Evolutionary conservation across 2,329 filamentous ascomycete genomes (phyloP), one percentile per base, ranked within the genome.

Genomic region (Myriosclerotinia scirpicola): DNA sequence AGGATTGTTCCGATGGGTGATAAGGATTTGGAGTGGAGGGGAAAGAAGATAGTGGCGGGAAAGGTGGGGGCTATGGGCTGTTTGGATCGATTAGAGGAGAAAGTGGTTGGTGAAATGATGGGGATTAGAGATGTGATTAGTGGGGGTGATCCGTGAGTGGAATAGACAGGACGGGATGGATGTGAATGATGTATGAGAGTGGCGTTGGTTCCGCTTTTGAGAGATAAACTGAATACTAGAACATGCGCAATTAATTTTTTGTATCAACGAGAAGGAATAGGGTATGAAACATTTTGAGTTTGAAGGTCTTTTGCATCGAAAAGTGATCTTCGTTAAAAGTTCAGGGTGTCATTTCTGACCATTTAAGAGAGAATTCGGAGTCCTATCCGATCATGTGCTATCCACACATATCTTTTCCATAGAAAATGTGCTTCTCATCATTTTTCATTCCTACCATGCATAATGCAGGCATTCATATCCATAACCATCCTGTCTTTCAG

Each of bases 1-100:
- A 83, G 90, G 38, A 85, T 97, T 58, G 81, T 93, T 61, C 87
- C 93, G 0, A 82, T 90, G 26, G 91, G 86, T 38, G 84, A 89
- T 73, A 85, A 89, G 69, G 93, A 97, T 78, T 81, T 85, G 54
- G 88, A 88, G 70, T 88, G 84, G 79, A 75, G 77, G 15, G 81
- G 78, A 68, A 76, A 80, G 71, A 81, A 79, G 72, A 2, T 71
- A 77, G 66, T 46, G 54, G 20, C 65, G 61, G n/a, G 68, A 48
- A 58, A 64, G 67, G n/a, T 50, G 71, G 69, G 36, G 11, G 66
- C 26, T 4, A 48, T 62, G 56, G 64, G 48, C 20, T 54, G 56
- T 26, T 30, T 58, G 40, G 93, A 84, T 75, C 78, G 85, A 73
- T 80, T 97, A 63, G 92, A 96, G 77, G 87, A 90, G 75, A 92